Evolutionary conservation across 805 yeast genomes (phyloP), one percentile per base, ranked within the genome.

Genomic region (Dipodascus albidus): DNA sequence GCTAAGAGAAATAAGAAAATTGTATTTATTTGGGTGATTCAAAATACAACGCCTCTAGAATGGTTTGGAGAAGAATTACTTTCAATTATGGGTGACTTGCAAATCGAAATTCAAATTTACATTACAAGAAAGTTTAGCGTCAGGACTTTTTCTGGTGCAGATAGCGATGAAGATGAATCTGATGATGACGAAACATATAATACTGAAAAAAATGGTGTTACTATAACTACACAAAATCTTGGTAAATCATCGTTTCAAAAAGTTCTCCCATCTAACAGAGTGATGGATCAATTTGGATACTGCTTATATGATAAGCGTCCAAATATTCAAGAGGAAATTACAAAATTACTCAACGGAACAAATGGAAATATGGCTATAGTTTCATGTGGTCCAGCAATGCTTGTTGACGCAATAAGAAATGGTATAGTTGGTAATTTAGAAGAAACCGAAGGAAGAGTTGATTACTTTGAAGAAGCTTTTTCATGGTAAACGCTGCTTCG

Each of bases 401-500:
- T 81, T 73, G 80, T 75, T 59, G 91, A 85, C 62, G 70, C 68
- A 2, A 56, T 81, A 17, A 73, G 91, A 63, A 64, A 71, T 35
- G 62, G 73, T 2, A 74, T 81, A n/a, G 71, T 74, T 2, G 58
- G 69, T 47, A 63, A 75, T 53, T 63, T 80, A 51, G 67, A 71
- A 33, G 54, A 69, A 51, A 63, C 69, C 52, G 64, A 73, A n/a
- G 74, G 85, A 4, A 55, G 70, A 48, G 76, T 85, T 17, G 90
- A 83, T 56, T 81, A 81, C 61, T 82, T 73, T 62, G 95, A 87
- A 64, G 90, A 85, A 62, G 74, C 83, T 49, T 88, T 84, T 68
- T 73, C 76, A 14, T 86, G 95, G 95, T 81, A 63, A 61, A 11
- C 9, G 6, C 33, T 27, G 9, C 11, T 6, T 27, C 6, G n/a